A percentile compares a stretch with the other conserved stretches of the same genome.
phyloP scores from a whole-genome alignment of 140 eudicot genomes.

The Oenanthe javanica region DNA sequence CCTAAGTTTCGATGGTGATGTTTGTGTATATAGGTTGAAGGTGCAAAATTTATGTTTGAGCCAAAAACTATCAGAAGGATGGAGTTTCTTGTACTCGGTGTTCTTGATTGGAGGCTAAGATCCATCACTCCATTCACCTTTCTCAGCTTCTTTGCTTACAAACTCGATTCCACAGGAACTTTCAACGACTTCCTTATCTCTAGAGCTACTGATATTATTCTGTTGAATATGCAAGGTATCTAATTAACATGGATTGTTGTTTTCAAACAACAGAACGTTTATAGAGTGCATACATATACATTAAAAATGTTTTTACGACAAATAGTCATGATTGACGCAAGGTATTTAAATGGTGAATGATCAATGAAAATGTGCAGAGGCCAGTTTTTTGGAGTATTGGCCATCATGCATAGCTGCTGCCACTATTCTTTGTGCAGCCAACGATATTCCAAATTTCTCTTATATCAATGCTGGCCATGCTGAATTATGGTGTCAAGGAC shows the following conservation, averaged over 20 bases:
- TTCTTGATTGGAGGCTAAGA: constrained; percentile 89
- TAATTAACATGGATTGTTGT: background rate
- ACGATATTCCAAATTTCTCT: constrained; percentile 68
- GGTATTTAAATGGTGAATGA: background rate
- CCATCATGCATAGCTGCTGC: constrained; percentile 98
- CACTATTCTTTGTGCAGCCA: constrained; percentile 78
- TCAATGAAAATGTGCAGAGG: constrained; percentile 33
- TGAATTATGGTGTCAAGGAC: constrained; percentile 86
- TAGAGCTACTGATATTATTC: constrained; percentile 68
- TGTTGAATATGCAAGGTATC: constrained; percentile 71
- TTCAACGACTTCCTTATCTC: constrained; percentile 59
- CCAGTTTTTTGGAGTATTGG: constrained; percentile 70
- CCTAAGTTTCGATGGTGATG: background rate
- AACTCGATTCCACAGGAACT: constrained; percentile 63
- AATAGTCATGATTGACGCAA: background rate
- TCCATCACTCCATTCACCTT: constrained; percentile 78
- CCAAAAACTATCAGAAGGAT: constrained; percentile 69
- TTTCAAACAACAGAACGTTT: background rate
- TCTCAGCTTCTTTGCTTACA: constrained; percentile 63
- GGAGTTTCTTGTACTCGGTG: constrained; percentile 80
- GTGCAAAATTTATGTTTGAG: constrained; percentile 67
- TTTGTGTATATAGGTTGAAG: constrained; percentile 50
- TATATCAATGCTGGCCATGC: constrained; percentile 68
- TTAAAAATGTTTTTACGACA: background rate
- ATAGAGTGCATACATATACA: background rate